phyloP scores from a whole-genome alignment of 345 rosid species.

The Rhodomyrtus tomentosa region DNA sequence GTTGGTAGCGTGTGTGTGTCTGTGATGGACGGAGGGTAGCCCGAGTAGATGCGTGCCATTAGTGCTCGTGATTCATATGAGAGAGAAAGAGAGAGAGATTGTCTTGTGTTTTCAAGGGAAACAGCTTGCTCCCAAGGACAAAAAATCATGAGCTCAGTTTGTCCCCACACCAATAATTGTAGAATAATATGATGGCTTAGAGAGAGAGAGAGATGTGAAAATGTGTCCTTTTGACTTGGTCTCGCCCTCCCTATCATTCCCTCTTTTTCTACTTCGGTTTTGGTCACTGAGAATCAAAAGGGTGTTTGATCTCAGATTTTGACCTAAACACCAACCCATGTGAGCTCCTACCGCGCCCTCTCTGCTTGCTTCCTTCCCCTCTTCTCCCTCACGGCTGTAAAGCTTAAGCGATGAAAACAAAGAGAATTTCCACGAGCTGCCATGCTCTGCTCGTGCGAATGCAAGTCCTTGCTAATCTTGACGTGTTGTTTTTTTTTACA shows the following conservation, averaged over 20 bases:
- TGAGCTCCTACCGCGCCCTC: too few relatives aligned
- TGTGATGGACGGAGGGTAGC: background rate
- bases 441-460: background rate
- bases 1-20: slow-evolving; percentile 8
- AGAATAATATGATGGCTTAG: slow-evolving; percentile 31
- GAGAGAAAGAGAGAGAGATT: background rate
- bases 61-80: slow-evolving; percentile 11
- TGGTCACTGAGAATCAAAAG: background rate
- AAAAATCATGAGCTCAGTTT: slow-evolving; percentile 18
- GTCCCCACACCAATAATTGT: slow-evolving; percentile 61
- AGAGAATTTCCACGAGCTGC: background rate
- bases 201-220: background rate
- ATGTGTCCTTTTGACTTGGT: background rate
- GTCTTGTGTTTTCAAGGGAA: slow-evolving; percentile 25
- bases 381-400: background rate
- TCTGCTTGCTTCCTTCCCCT: too few relatives aligned
- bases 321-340: background rate
- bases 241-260: background rate
- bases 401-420: background rate
- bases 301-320: background rate
- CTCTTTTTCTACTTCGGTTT: background rate
- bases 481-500: background rate
- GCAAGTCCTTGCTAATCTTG: background rate
- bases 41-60: background rate
- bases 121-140: slow-evolving; percentile 64